Evolutionary conservation across 495 filamentous ascomycete species (phyloP).

Genomic region (Bacidia rubella): DNA sequence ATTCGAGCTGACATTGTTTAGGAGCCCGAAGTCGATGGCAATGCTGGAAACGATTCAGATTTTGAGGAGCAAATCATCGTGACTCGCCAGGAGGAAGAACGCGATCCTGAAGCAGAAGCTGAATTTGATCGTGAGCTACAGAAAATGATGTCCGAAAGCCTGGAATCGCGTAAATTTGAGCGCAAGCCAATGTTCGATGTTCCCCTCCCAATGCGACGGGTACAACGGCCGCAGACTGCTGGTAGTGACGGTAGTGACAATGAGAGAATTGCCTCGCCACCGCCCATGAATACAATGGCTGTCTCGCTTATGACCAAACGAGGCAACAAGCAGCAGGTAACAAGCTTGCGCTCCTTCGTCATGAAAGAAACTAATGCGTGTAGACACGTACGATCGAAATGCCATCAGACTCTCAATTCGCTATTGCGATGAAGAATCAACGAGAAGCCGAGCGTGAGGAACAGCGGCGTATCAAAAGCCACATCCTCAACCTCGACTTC

Average conservation of each 20-base stretch:
- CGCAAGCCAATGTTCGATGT: conserved; percentile 90
- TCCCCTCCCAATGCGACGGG: conserved; percentile 74
- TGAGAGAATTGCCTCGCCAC: conserved; percentile 29
- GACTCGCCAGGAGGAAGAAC: conserved; percentile 73
- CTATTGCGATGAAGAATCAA: conserved; percentile 87
- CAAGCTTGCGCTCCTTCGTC: background rate
- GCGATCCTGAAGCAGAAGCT: conserved; percentile 87
- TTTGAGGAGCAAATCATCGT: conserved; percentile 81
- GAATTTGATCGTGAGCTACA: conserved; percentile 98
- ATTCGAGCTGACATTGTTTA: background rate
- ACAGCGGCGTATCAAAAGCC: conserved; percentile 93
- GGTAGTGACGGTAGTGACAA: conserved; percentile 35
- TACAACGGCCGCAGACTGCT: conserved; percentile 36
- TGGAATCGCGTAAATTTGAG: conserved; percentile 87
- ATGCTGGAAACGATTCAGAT: conserved; percentile 35
- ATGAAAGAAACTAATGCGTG: background rate
- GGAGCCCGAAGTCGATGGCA: conserved; percentile 13
- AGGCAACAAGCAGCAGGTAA: conserved; percentile 73
- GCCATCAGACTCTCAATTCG: conserved; percentile 88
- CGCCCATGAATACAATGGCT: conserved; percentile 59
- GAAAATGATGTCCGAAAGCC: conserved; percentile 95
- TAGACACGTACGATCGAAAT: conserved; percentile 89
- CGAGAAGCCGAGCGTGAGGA: conserved; percentile 91
- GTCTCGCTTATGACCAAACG: conserved; percentile 94
- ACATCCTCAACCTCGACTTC: conserved; percentile 92